Conservation (phyloP, 257 asterid species). For the Nicotiana undulata region DNA sequence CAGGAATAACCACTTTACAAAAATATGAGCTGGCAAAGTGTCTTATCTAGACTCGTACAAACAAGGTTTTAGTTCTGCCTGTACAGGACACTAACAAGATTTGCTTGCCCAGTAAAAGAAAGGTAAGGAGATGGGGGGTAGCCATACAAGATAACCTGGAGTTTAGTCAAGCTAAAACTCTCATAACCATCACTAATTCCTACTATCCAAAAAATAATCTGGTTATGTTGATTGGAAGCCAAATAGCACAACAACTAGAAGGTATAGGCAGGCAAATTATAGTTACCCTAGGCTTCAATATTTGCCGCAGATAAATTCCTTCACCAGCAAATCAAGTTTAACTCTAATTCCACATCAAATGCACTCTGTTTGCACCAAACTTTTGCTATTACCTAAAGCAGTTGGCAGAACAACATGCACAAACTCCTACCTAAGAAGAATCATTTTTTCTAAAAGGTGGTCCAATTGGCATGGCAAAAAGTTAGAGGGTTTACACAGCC, state of each 20-base stretch:
- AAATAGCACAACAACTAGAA: not conserved
- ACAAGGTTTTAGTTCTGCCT: not conserved
- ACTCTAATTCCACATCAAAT: not conserved
- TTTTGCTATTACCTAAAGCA: not conserved
- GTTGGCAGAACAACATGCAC: not conserved
- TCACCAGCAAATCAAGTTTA: too few species aligned
- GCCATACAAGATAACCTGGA: not conserved
- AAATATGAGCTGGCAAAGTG: not conserved
- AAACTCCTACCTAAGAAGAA: not conserved
- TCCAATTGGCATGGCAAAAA: not conserved
- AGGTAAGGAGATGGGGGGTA: not conserved
- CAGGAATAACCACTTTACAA: not conserved
- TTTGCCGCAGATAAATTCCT: too few species aligned
- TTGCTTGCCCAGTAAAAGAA: not conserved
- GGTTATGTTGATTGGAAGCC: not conserved
- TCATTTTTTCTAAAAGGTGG: not conserved
- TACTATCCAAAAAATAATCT: not conserved
- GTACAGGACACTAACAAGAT: not conserved
- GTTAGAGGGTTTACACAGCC: not conserved
- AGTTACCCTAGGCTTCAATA: not conserved
- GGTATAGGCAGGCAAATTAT: not conserved
- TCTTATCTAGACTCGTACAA: too few species aligned
- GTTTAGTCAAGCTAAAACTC: not conserved
- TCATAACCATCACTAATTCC: not conserved
- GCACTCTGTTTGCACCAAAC: not conserved